Conservation (phyloP, 2,329 filamentous ascomycete species). For the Xylaria sp. region DNA sequence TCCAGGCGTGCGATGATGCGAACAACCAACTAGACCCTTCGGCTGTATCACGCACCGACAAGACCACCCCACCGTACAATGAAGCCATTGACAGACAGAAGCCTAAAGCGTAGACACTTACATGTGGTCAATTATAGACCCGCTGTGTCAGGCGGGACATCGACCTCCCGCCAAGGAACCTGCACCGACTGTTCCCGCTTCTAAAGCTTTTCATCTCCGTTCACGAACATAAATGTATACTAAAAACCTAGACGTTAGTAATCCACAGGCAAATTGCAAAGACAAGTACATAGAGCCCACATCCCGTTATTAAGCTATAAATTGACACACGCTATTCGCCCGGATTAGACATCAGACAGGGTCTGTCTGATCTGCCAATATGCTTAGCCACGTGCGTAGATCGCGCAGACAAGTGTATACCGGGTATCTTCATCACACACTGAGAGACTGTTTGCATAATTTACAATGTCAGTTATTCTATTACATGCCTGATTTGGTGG, state of each 20-base stretch:
- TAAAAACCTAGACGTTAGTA: not conserved
- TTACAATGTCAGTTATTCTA: not conserved
- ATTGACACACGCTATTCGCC: not conserved
- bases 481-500: not conserved
- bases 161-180: not conserved
- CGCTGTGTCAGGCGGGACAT: not conserved
- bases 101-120: not conserved
- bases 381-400: constrained; percentile 8
- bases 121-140: not conserved
- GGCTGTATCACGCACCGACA: not conserved
- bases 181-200: not conserved
- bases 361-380: constrained; percentile 12
- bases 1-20: not conserved
- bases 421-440: not conserved
- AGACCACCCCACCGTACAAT: not conserved
- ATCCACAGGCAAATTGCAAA: not conserved
- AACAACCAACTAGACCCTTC: not conserved
- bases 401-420: constrained; percentile 11
- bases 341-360: constrained; percentile 10
- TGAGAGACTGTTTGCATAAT: not conserved
- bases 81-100: not conserved
- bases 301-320: constrained; percentile 6
- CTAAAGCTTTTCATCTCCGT: not conserved
- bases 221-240: not conserved
- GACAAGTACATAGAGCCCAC: not conserved